Percentiles rank a stretch among this genome's conserved stretches.
These are phyloP conservation scores for Phytopythium chamaehyphon DNA, from an alignment of 352 stramenopile species.

Conservation along the genomic window DNA sequence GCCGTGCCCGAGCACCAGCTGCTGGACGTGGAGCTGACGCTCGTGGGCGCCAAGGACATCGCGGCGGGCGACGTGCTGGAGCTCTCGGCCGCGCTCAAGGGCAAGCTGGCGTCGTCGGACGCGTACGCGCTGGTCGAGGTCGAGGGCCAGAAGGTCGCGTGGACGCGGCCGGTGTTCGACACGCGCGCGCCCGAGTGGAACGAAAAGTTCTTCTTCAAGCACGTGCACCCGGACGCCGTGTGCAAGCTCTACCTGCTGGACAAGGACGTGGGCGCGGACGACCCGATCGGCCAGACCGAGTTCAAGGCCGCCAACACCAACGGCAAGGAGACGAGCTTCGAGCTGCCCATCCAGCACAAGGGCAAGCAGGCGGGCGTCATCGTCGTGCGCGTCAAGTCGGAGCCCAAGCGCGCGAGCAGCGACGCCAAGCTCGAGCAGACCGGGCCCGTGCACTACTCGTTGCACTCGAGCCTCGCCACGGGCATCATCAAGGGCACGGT, in stretches of 20 bases:
- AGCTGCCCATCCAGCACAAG: conserved; percentile 19
- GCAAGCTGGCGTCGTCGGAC: conserved; percentile 26
- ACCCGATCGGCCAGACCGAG: conserved; percentile 27
- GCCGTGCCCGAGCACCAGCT: conserved; percentile 11
- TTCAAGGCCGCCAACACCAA: conserved; percentile 27
- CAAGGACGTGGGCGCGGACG: conserved; percentile 27
- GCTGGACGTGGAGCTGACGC: conserved; percentile 29
- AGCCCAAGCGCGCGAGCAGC: neutral
- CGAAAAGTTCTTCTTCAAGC: conserved; percentile 32
- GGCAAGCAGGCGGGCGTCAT: conserved; percentile 25
- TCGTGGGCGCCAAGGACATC: conserved; percentile 30
- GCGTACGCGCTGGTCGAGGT: conserved; percentile 35
- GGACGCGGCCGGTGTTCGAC: conserved; percentile 23
- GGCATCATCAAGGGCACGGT: conserved; percentile 20
- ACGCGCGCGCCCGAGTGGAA: conserved; percentile 26
- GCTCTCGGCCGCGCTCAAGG: conserved; percentile 22
- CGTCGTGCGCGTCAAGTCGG: conserved; percentile 27
- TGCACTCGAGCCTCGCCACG: conserved; percentile 18
- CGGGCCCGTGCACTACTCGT: conserved; percentile 29
- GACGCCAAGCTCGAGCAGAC: conserved; percentile 14
- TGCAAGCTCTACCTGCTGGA: conserved; percentile 33
- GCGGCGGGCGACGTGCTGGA: conserved; percentile 25
- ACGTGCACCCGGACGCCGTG: conserved; percentile 20
- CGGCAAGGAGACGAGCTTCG: conserved; percentile 20
- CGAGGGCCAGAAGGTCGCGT: conserved; percentile 24